A percentile compares a stretch with the other conserved stretches of the same genome.
Evolutionary conservation across 169 alveolate species (phyloP).

Genomic region (Babesia ovis): DNA sequence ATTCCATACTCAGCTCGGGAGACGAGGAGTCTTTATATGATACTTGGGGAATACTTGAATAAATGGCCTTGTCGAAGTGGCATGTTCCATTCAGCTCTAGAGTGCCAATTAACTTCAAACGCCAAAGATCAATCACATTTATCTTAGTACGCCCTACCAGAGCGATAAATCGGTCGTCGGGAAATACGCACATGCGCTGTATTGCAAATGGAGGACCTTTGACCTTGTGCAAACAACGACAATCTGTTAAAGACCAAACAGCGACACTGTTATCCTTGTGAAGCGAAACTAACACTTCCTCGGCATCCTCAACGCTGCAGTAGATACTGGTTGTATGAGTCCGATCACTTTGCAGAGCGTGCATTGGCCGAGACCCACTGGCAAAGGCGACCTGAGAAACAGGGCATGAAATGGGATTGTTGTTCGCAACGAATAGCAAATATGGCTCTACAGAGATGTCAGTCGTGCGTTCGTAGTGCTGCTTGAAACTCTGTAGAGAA

Average conservation of each 20-base stretch:
- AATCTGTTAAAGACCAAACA: slow-evolving; percentile 60
- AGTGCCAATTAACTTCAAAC: slow-evolving; percentile 52
- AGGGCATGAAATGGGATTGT: slow-evolving; percentile 64
- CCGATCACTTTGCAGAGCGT: slow-evolving; percentile 2
- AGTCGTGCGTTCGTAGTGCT: slow-evolving; percentile 21
- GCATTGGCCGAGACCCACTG: slow-evolving; percentile 29
- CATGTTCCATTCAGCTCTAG: slow-evolving; percentile 39
- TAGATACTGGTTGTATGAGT: background rate
- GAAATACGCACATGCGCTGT: slow-evolving; percentile 48
- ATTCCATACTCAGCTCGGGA: background rate
- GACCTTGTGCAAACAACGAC: slow-evolving; percentile 61
- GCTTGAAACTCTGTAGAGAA: slow-evolving; percentile 43
- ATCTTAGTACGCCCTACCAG: slow-evolving; percentile 54
- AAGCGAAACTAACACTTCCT: slow-evolving; percentile 51
- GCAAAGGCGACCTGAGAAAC: slow-evolving; percentile 65
- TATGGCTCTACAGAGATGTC: slow-evolving; percentile 31
- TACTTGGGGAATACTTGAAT: background rate
- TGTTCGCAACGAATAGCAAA: slow-evolving; percentile 52
- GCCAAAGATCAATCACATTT: slow-evolving; percentile 64
- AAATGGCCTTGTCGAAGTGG: slow-evolving; percentile 18
- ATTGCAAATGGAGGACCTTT: slow-evolving; percentile 66
- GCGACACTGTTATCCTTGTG: slow-evolving; percentile 61
- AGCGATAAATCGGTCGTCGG: slow-evolving; percentile 66
- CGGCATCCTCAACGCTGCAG: slow-evolving; percentile 47
- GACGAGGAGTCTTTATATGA: background rate